Conservation (phyloP, 805 yeast species). For the Ogataea paraovalis region DNA sequence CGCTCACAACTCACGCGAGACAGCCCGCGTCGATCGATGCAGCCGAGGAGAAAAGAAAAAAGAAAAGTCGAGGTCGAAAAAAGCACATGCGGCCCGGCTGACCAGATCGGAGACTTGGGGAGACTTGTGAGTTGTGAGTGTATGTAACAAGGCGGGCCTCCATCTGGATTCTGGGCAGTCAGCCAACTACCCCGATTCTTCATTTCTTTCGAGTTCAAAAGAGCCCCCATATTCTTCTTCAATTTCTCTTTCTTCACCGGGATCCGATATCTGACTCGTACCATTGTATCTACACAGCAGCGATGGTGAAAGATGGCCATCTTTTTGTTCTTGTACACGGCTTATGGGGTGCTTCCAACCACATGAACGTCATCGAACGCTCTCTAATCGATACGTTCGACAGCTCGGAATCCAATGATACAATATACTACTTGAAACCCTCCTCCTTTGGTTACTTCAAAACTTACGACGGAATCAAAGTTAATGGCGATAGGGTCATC, state of each 20-base stretch:
- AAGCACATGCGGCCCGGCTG: no score
- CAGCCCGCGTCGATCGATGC: neutral
- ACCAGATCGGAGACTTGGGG: no score
- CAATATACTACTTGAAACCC: slow-evolving; percentile 44
- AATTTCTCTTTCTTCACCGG: no score
- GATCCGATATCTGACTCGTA: no score
- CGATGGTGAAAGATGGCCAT: slow-evolving; percentile 39
- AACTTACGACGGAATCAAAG: slow-evolving; percentile 82
- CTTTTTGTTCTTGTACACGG: slow-evolving; percentile 76
- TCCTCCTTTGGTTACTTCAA: slow-evolving; percentile 62
- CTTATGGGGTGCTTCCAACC: slow-evolving; percentile 64
- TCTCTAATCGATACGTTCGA: slow-evolving; percentile 36
- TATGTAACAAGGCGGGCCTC: no score
- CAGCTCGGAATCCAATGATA: slow-evolving; percentile 9
- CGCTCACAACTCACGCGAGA: no score
- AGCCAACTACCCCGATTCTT: no score
- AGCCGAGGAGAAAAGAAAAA: neutral
- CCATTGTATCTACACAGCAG: no score
- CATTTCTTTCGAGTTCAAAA: no score
- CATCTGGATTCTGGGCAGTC: no score
- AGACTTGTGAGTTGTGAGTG: no score
- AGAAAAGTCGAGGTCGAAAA: neutral
- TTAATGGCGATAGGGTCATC: slow-evolving; percentile 66
- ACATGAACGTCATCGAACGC: slow-evolving; percentile 46
- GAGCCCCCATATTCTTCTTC: no score